Conservation (phyloP, 768 basidiomycete genomes). For the Russula emetica region DNA sequence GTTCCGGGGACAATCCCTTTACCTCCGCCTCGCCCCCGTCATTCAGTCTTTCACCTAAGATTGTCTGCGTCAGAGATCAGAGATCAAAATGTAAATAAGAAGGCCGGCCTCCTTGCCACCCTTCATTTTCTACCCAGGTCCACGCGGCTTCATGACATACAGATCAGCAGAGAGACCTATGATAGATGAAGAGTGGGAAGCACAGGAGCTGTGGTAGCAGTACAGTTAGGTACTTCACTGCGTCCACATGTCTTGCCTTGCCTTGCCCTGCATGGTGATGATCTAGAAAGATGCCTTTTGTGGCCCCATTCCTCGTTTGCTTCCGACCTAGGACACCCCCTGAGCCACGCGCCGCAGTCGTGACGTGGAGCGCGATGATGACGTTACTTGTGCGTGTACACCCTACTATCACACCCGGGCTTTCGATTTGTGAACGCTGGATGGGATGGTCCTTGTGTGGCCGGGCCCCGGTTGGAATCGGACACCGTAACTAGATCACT, state of each 20-base stretch:
- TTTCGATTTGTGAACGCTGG: neutral
- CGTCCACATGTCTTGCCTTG: conserved; percentile 1
- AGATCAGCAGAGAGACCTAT: neutral
- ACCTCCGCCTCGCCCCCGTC: neutral
- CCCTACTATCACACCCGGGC: conserved; percentile 1
- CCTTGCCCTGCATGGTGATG: conserved; percentile 12
- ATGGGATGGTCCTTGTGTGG: neutral
- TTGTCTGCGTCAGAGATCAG: neutral
- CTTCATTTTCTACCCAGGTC: neutral
- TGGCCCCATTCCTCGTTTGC: conserved; percentile 3
- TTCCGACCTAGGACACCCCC: neutral
- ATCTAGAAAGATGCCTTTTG: conserved; percentile 9
- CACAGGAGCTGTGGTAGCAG: neutral
- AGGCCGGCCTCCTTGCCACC: neutral
- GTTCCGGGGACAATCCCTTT: neutral
- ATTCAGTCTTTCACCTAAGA: neutral
- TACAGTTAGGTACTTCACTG: neutral
- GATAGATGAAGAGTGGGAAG: neutral
- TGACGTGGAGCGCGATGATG: neutral
- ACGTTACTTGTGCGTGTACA: neutral
- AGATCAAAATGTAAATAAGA: neutral
- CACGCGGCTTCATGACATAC: conserved; percentile 2
- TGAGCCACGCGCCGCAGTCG: conserved; percentile 9
- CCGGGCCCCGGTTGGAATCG: neutral
- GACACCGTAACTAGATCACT: neutral